phyloP scores from a whole-genome alignment of 2,329 filamentous ascomycete genomes.

The Cladosporium velox region DNA sequence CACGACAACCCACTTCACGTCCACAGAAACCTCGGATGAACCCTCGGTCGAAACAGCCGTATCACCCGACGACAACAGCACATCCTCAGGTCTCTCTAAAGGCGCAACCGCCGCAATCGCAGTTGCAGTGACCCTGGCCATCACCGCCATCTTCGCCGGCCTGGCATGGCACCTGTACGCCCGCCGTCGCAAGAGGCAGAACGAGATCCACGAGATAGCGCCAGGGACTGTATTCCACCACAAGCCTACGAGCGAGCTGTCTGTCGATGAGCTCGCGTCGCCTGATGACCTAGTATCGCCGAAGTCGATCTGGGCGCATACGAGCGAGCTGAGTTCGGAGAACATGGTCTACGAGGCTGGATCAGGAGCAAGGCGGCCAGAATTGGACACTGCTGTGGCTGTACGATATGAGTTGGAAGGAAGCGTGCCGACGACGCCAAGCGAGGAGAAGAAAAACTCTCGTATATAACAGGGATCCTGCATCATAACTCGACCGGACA shows the following conservation, averaged over 20 bases:
- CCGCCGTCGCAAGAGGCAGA: conserved; percentile 1
- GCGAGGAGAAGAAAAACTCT: background rate
- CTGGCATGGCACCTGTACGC: background rate
- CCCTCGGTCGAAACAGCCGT: background rate
- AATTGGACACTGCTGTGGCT: conserved; percentile 2
- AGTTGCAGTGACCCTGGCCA: background rate
- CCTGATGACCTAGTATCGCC: background rate
- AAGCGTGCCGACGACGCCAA: background rate
- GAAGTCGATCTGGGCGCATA: background rate
- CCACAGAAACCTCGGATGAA: background rate
- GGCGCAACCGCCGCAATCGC: conserved; percentile 13
- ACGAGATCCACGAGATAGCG: conserved; percentile 9
- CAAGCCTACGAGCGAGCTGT: conserved; percentile 2
- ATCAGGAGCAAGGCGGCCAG: conserved; percentile 4
- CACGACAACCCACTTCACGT: background rate
- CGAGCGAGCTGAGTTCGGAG: conserved; percentile 10
- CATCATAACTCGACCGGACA: background rate
- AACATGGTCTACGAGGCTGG: conserved; percentile 17
- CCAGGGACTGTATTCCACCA: background rate
- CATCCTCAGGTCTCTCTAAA: background rate
- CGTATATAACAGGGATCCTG: background rate
- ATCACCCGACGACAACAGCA: background rate
- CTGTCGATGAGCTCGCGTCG: background rate
- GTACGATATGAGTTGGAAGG: conserved; percentile 15
- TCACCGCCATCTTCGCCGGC: background rate